These are phyloP conservation scores for Corylus avellana DNA, from an alignment of 306 rosid genomes.

Conservation along the genomic window DNA sequence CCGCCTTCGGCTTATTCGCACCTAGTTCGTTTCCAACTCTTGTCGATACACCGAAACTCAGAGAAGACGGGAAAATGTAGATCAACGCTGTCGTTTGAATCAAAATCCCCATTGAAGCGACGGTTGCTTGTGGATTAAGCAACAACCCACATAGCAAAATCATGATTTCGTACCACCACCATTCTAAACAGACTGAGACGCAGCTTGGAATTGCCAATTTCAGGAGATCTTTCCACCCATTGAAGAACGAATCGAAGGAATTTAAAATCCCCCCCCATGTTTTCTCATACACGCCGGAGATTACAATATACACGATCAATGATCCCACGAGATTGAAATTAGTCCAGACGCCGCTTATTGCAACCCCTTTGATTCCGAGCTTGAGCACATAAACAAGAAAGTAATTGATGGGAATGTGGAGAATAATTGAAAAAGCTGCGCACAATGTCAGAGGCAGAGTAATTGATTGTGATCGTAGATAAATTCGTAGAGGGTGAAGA, in stretches of 20 bases:
- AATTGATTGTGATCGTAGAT: slow-evolving; percentile 72
- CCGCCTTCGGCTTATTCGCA: slow-evolving; percentile 54
- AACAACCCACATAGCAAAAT: slow-evolving; percentile 78
- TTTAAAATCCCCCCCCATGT: slow-evolving; percentile 57
- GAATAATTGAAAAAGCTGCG: slow-evolving; percentile 54
- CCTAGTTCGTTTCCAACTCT: slow-evolving; percentile 92
- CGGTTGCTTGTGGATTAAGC: slow-evolving; percentile 78
- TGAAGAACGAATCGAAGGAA: slow-evolving; percentile 42
- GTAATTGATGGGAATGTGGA: slow-evolving; percentile 83
- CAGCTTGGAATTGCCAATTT: slow-evolving; percentile 82
- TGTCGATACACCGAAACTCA: slow-evolving; percentile 86
- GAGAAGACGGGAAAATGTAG: slow-evolving; percentile 87
- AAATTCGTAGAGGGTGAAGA: slow-evolving; percentile 77
- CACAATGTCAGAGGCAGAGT: slow-evolving; percentile 76
- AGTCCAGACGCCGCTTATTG: slow-evolving; percentile 76
- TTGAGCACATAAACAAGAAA: slow-evolving; percentile 56
- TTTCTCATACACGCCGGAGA: slow-evolving; percentile 59
- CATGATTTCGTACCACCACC: slow-evolving; percentile 99
- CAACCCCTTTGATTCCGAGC: slow-evolving; percentile 73
- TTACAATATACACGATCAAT: slow-evolving; percentile 45
- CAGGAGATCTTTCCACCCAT: slow-evolving; percentile 55
- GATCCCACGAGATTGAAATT: slow-evolving; percentile 69
- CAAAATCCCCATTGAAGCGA: slow-evolving; percentile 89
- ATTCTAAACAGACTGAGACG: slow-evolving; percentile 86
- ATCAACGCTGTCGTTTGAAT: slow-evolving; percentile 86